Evolutionary conservation across 1,284 basidiomycete genomes (phyloP).

Genomic region (Ustilago lituana): DNA sequence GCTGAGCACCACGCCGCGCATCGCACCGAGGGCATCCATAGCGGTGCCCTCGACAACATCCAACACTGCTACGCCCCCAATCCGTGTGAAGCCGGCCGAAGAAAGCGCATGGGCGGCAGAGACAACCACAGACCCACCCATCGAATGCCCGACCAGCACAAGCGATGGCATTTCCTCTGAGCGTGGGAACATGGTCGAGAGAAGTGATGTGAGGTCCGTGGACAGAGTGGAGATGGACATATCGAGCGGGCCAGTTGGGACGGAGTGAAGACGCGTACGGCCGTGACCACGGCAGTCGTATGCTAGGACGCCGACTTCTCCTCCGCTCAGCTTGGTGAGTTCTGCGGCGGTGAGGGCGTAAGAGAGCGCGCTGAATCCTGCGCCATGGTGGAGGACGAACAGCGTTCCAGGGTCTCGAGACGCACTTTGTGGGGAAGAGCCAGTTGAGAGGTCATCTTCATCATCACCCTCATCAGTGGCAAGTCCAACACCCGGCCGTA

Average conservation of each 20-base stretch:
- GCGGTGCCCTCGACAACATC: constrained; percentile 99
- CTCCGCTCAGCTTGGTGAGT: constrained; percentile 73
- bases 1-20: constrained; percentile 85
- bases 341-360: constrained; percentile 89
- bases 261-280: constrained; percentile 11
- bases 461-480: constrained; percentile 60
- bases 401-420: constrained; percentile 72
- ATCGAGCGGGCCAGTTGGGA: constrained; percentile 29
- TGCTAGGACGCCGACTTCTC: constrained; percentile 83
- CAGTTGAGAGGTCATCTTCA: constrained; percentile 67
- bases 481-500: constrained; percentile 53
- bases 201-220: constrained; percentile 39
- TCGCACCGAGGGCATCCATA: constrained; percentile 86
- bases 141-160: constrained; percentile 67
- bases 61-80: constrained; percentile 85
- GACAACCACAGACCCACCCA: constrained; percentile 66
- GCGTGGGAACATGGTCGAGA: constrained; percentile 48
- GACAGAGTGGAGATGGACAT: constrained; percentile 58
- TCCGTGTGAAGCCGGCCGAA: constrained; percentile 40
- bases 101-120: constrained; percentile 51
- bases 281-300: constrained; percentile 90
- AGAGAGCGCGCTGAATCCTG: constrained; percentile 85
- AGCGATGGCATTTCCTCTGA: constrained; percentile 47
- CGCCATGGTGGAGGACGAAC: constrained; percentile 92
- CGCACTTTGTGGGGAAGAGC: not conserved